Conservation (phyloP, 768 basidiomycete species). For the Lactarius sp. region DNA sequence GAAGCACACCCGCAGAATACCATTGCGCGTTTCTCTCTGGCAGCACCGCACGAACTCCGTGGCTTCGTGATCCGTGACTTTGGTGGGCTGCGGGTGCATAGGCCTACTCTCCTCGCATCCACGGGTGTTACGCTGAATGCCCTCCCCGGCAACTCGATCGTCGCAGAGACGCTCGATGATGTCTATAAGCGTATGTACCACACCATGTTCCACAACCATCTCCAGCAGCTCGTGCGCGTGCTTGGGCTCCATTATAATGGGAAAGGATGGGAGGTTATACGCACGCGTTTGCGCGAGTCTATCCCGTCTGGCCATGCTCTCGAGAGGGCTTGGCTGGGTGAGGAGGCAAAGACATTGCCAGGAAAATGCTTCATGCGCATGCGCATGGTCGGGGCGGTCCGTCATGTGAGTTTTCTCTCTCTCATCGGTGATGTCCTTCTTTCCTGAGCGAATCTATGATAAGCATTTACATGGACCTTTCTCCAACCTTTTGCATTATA, state of each 20-base stretch:
- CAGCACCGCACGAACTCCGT: slow-evolving; percentile 42
- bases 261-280: slow-evolving; percentile 47
- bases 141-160: slow-evolving; percentile 37
- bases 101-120: slow-evolving; percentile 43
- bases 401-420: slow-evolving; percentile 40
- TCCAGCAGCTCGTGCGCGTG: slow-evolving; percentile 55
- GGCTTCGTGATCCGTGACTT: slow-evolving; percentile 58
- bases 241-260: slow-evolving; percentile 54
- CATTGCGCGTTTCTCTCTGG: slow-evolving; percentile 47
- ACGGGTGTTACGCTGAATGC: slow-evolving; percentile 49
- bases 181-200: slow-evolving; percentile 57
- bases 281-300: slow-evolving; percentile 39
- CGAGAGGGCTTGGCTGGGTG: slow-evolving; percentile 46
- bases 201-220: slow-evolving; percentile 53
- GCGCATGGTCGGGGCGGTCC: slow-evolving; percentile 52
- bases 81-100: slow-evolving; percentile 52
- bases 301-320: slow-evolving; percentile 47
- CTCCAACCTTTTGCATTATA: slow-evolving; percentile 51
- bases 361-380: slow-evolving; percentile 57
- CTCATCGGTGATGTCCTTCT: background rate
- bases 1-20: slow-evolving; percentile 60
- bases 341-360: slow-evolving; percentile 43
- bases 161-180: slow-evolving; percentile 47
- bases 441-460: slow-evolving; percentile 6
- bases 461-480: slow-evolving; percentile 54